Evolutionary conservation across 306 rosid genomes (phyloP), one percentile per base, ranked within the genome.

Genomic region (Acacia confusa): DNA sequence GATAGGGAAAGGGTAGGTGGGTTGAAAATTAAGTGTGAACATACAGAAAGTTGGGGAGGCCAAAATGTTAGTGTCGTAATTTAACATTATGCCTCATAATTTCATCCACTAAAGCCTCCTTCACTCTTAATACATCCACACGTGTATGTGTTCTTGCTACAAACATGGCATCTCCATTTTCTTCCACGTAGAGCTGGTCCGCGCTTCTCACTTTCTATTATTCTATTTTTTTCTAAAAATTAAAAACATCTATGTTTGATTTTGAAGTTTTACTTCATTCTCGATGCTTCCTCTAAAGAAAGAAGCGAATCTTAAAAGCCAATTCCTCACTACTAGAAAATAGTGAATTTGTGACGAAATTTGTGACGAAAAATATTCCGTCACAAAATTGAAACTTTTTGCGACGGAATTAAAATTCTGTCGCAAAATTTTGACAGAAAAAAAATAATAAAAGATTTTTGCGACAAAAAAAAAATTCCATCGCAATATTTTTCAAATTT

Each of bases 41-140:
- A 79, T 25, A 38, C 47, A 1, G 36, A 84, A 87, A 79, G 78
- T 79, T 53, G 68, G 65, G 43, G 16, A 50, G 52, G 65, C 73
- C 74, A 78, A 64, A n/a, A 14, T 22, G 44, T 27, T 52, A 38
- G 68, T 58, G 86, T 83, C 61, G 60, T 78, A 20, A 53, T 6
- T 20, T 22, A 16, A 72, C 60, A 3, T 0, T 73, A 80, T 45
- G 52, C 52, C 52, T 76, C 85, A 84, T 87, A 30, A 85, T 84
- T 84, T 85, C 74, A 41, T 84, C 88, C 90, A 79, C 87, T 82
- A 67, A 24, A 78, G 70, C 72, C 77, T 76, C 84, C 86, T 82
- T 75, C 13, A 6, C 71, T 57, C 57, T 48, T 81, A 55, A 84
- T 36, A 84, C 67, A 20, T 65, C 22, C 71, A 65, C 90, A 81